These are phyloP conservation scores for Schizochytrium sp. DNA, from an alignment of 108 stramenopile species.

Conservation along the genomic window DNA sequence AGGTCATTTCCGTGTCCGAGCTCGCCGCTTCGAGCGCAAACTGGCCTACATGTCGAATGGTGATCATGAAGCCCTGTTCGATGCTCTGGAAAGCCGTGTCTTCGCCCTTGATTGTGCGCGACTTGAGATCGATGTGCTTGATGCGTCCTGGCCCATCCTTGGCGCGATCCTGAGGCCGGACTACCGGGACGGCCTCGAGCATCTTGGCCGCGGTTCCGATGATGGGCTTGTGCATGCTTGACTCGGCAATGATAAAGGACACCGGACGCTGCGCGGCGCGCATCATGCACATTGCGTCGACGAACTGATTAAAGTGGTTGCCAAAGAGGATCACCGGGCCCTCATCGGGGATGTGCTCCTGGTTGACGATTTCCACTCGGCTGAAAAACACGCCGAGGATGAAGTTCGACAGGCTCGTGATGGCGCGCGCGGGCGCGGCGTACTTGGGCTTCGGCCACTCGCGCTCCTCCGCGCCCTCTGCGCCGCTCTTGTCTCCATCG, in stretches of 20 bases:
- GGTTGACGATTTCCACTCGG: neutral
- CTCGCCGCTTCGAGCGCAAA: neutral
- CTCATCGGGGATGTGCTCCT: neutral
- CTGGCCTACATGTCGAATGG: neutral
- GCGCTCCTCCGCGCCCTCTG: neutral
- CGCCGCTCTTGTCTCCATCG: neutral
- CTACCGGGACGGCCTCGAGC: constrained; percentile 41
- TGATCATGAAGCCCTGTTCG: neutral
- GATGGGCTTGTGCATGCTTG: constrained; percentile 35
- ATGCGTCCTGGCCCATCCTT: neutral
- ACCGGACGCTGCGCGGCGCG: constrained; percentile 23
- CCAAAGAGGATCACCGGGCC: neutral
- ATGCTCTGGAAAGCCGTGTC: neutral
- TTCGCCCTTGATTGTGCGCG: neutral
- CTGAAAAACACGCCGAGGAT: neutral
- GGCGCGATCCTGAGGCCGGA: constrained; percentile 35
- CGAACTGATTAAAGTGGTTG: neutral
- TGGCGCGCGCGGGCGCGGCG: neutral
- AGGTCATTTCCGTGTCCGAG: neutral
- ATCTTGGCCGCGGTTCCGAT: constrained; percentile 40
- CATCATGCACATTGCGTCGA: neutral
- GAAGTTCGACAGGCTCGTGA: neutral
- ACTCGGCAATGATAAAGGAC: constrained; percentile 47
- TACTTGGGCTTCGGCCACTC: neutral
- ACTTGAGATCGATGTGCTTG: neutral